A percentile compares a stretch with the other conserved stretches of the same genome.
Evolutionary conservation across 176 grass and related monocot species (phyloP).

Genomic region (Guadua angustifolia): DNA sequence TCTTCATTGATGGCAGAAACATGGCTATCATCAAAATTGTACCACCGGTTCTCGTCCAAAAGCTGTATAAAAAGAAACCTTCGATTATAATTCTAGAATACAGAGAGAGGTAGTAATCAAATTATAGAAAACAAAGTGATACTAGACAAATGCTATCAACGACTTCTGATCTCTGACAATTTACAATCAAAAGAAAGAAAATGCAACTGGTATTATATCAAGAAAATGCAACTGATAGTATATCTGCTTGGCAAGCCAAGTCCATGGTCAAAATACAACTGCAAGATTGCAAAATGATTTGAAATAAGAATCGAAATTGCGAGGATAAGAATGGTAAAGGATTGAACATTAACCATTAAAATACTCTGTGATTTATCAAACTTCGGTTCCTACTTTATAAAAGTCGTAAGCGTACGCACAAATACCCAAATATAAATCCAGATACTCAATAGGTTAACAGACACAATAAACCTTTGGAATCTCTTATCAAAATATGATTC

Average conservation of each 20-base stretch:
- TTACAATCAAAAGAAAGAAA: slow-evolving; percentile 12
- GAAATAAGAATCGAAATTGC: not conserved
- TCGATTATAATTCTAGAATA: slow-evolving; percentile 27
- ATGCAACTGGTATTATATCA: not conserved
- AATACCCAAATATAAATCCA: not conserved
- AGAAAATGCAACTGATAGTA: slow-evolving; percentile 1
- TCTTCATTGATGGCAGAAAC: slow-evolving; percentile 83
- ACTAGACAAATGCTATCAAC: not conserved
- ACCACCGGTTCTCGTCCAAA: slow-evolving; percentile 90
- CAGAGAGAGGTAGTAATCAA: slow-evolving; percentile 4
- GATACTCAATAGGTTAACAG: slow-evolving; percentile 10
- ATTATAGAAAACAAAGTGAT: slow-evolving; percentile 17
- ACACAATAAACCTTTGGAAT: not conserved
- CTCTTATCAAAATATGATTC: not conserved
- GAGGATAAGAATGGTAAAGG: not conserved
- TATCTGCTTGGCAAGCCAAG: not conserved
- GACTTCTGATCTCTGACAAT: slow-evolving; percentile 17
- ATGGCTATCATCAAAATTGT: slow-evolving; percentile 98
- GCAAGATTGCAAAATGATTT: slow-evolving; percentile 15
- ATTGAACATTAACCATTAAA: not conserved
- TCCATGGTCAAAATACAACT: not conserved
- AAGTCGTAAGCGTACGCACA: not conserved
- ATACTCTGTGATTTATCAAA: not conserved
- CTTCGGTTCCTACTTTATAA: slow-evolving; percentile 2
- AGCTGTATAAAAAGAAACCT: slow-evolving; percentile 65